Conservation (phyloP, 495 filamentous ascomycete genomes). For the Apiosordaria backusii region DNA sequence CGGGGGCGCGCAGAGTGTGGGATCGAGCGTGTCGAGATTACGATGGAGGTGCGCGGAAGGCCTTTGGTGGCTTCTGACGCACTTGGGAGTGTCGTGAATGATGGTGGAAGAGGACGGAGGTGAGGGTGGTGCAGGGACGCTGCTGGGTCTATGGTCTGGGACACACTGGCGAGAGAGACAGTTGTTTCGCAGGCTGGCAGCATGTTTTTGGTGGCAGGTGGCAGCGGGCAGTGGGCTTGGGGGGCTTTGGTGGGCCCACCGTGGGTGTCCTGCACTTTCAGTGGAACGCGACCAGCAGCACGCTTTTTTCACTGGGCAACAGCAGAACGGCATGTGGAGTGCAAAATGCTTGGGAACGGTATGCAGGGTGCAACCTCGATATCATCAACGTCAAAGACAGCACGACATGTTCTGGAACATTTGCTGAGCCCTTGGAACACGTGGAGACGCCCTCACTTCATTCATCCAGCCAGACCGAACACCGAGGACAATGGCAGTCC, state of each 20-base stretch:
- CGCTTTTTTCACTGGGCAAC: slow-evolving; percentile 27
- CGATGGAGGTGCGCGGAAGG: not conserved
- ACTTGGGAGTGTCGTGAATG: slow-evolving; percentile 17
- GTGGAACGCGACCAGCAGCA: slow-evolving; percentile 9
- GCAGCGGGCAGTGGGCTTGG: slow-evolving; percentile 16
- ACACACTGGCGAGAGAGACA: slow-evolving; percentile 2
- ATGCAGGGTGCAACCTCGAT: slow-evolving; percentile 5
- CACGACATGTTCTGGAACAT: not conserved
- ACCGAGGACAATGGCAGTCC: not conserved
- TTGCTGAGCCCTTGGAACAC: not conserved
- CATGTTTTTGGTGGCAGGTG: slow-evolving; percentile 20
- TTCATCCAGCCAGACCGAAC: not conserved
- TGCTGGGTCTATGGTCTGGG: not conserved
- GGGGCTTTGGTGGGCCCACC: slow-evolving; percentile 9
- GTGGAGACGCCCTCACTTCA: not conserved
- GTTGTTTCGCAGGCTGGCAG: slow-evolving; percentile 14
- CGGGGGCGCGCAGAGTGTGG: slow-evolving; percentile 27
- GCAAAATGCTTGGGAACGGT: not conserved
- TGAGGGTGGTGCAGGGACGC: slow-evolving; percentile 8
- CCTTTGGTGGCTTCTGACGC: slow-evolving; percentile 14
- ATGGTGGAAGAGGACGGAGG: not conserved
- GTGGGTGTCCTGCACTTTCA: not conserved
- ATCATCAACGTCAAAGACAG: not conserved
- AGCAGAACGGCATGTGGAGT: slow-evolving; percentile 7
- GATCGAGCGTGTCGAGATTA: slow-evolving; percentile 18